Percentiles rank a stretch among this genome's conserved stretches.
These are phyloP conservation scores for Fomitopsis serialis DNA, from an alignment of 768 basidiomycete genomes.

Conservation along the genomic window DNA sequence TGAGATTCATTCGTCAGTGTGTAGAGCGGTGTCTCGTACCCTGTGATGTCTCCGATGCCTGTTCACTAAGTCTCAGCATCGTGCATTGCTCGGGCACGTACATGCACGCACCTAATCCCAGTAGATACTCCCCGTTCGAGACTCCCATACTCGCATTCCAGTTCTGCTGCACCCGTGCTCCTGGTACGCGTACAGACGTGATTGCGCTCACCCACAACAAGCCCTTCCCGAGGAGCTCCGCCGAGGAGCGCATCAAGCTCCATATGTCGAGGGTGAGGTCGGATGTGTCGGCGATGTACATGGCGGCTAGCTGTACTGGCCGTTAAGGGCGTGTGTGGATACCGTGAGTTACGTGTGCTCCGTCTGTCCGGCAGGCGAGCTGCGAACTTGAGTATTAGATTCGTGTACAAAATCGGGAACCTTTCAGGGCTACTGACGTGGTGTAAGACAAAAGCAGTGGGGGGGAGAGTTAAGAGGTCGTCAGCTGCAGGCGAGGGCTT, in stretches of 20 bases:
- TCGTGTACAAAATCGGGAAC: no score
- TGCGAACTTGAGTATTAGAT: no score
- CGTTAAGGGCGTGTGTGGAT: no score
- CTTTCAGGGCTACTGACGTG: no score
- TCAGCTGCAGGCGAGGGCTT: no score
- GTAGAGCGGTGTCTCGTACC: slow-evolving; percentile 37
- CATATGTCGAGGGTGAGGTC: slow-evolving; percentile 15
- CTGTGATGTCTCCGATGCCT: slow-evolving; percentile 75
- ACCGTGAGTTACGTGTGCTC: no score
- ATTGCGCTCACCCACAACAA: slow-evolving; percentile 16
- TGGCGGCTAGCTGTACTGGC: neutral
- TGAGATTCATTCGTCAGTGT: no score
- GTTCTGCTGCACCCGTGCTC: neutral
- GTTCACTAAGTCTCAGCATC: neutral
- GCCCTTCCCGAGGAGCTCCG: slow-evolving; percentile 12
- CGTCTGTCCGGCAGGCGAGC: no score
- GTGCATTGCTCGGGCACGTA: neutral
- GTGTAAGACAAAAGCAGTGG: no score
- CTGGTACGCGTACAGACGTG: slow-evolving; percentile 6
- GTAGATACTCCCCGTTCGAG: slow-evolving; percentile 41
- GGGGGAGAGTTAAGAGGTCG: no score
- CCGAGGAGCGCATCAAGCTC: slow-evolving; percentile 12
- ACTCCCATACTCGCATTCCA: slow-evolving; percentile 16
- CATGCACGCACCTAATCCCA: slow-evolving; percentile 51
- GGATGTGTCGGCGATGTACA: slow-evolving; percentile 16